A percentile compares a stretch with the other conserved stretches of the same genome.
phyloP scores from a whole-genome alignment of 2,329 filamentous ascomycete species.

The Fusarium sarcochroum region DNA sequence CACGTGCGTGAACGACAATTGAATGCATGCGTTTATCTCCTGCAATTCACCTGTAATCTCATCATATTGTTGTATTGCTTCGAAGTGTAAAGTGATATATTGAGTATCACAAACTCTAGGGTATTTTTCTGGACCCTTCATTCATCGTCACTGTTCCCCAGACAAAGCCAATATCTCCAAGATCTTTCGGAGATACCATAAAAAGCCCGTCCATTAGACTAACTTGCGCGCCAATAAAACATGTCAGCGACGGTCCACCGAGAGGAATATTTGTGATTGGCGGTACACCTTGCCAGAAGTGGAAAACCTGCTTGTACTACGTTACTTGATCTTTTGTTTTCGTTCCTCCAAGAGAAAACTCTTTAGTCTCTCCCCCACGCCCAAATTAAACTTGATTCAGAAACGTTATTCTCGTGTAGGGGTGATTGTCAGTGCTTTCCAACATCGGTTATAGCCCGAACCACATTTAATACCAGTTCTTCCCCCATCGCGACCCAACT shows the following conservation, averaged over 20 bases:
- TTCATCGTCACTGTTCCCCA: conserved; percentile 1
- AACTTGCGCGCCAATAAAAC: conserved; percentile 5
- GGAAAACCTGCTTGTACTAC: neutral
- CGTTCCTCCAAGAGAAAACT: conserved; percentile 13
- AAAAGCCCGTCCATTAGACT: neutral
- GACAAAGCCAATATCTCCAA: neutral
- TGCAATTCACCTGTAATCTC: neutral
- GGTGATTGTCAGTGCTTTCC: neutral
- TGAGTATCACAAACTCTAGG: neutral
- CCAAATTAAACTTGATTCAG: neutral
- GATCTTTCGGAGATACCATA: neutral
- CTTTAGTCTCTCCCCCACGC: conserved; percentile 2
- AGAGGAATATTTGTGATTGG: neutral
- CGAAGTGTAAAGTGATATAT: too few species aligned
- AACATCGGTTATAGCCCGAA: neutral
- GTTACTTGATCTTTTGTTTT: neutral
- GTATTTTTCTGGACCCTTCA: neutral
- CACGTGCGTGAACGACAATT: conserved; percentile 4
- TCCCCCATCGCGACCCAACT: neutral
- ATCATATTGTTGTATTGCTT: too few species aligned
- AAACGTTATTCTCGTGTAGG: neutral
- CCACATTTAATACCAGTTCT: neutral
- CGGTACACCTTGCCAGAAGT: neutral
- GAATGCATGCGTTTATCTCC: neutral
- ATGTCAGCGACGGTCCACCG: neutral